Percentiles rank a stretch among this genome's conserved stretches.
These are phyloP conservation scores for Sporothrix protearum DNA, from an alignment of 2,329 filamentous ascomycete species.

Conservation along the genomic window DNA sequence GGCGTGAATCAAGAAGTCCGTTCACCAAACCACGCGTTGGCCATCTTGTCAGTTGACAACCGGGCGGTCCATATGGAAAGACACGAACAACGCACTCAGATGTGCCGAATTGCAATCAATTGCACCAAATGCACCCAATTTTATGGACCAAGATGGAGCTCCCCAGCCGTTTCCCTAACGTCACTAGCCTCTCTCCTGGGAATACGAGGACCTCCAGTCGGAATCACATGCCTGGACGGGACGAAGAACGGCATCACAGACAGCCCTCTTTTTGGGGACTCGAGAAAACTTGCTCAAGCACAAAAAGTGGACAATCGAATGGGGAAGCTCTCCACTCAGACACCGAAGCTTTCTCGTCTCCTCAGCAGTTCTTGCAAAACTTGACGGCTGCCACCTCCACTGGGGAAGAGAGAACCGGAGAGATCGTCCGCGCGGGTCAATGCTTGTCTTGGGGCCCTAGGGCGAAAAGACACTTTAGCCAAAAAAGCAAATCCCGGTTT, in stretches of 20 bases:
- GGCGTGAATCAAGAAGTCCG: background rate
- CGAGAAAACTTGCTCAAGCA: background rate
- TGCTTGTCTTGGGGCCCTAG: background rate
- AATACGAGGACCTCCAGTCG: constrained; percentile 2
- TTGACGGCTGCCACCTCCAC: background rate
- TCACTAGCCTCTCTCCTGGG: constrained; percentile 9
- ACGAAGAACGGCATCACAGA: background rate
- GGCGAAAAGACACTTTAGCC: background rate
- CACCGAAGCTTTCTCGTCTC: constrained; percentile 7
- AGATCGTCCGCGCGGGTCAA: background rate
- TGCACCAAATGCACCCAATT: background rate
- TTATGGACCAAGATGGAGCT: background rate
- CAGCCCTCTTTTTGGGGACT: no score
- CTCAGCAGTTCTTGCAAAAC: background rate
- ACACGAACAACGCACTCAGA: background rate
- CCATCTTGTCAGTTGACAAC: background rate
- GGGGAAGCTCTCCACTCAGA: constrained; percentile 1
- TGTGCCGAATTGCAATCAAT: background rate
- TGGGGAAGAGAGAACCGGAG: background rate
- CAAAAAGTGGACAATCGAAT: background rate
- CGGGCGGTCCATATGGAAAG: background rate
- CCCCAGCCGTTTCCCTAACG: background rate
- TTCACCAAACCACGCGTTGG: background rate
- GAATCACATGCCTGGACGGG: background rate
- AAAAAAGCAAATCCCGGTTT: background rate